A percentile compares a stretch with the other conserved stretches of the same genome.
phyloP scores from a whole-genome alignment of 768 basidiomycete species.

The Suillus fuscotomentosus region DNA sequence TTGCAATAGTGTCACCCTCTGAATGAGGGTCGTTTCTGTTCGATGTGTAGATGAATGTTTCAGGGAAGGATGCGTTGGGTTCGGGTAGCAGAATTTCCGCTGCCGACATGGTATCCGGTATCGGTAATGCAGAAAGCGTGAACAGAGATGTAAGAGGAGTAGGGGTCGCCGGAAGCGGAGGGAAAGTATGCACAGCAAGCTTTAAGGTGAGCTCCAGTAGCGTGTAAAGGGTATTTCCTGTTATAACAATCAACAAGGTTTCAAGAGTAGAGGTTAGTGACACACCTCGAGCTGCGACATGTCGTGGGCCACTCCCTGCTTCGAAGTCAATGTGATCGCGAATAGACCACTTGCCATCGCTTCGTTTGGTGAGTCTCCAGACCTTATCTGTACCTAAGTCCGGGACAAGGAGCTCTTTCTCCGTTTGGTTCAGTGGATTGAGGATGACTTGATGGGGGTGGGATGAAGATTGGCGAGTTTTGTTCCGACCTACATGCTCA shows the following conservation, averaged over 20 bases:
- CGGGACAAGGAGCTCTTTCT: slow-evolving; percentile 63
- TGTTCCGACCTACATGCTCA: slow-evolving; percentile 58
- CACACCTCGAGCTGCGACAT: slow-evolving; percentile 60
- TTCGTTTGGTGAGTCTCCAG: slow-evolving; percentile 48
- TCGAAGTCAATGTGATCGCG: slow-evolving; percentile 47
- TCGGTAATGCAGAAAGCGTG: slow-evolving; percentile 46
- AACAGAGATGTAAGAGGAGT: slow-evolving; percentile 38
- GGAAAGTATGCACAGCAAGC: slow-evolving; percentile 54
- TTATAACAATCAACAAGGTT: neutral
- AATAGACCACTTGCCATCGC: slow-evolving; percentile 48
- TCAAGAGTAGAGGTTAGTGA: neutral
- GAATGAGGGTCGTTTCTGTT: slow-evolving; percentile 73
- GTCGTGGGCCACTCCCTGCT: slow-evolving; percentile 69
- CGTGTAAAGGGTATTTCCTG: slow-evolving; percentile 66
- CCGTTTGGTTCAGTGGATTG: slow-evolving; percentile 39
- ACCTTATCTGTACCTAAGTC: slow-evolving; percentile 77
- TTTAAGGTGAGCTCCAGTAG: slow-evolving; percentile 64
- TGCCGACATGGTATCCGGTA: slow-evolving; percentile 53
- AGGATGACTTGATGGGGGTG: slow-evolving; percentile 75
- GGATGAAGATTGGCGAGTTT: slow-evolving; percentile 62
- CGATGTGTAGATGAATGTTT: slow-evolving; percentile 65
- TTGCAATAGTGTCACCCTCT: slow-evolving; percentile 70
- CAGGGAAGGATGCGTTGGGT: slow-evolving; percentile 49
- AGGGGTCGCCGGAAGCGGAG: slow-evolving; percentile 40
- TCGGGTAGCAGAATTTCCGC: slow-evolving; percentile 67